phyloP scores from a whole-genome alignment of 768 basidiomycete species.

The Tricholoma saponaceum region DNA sequence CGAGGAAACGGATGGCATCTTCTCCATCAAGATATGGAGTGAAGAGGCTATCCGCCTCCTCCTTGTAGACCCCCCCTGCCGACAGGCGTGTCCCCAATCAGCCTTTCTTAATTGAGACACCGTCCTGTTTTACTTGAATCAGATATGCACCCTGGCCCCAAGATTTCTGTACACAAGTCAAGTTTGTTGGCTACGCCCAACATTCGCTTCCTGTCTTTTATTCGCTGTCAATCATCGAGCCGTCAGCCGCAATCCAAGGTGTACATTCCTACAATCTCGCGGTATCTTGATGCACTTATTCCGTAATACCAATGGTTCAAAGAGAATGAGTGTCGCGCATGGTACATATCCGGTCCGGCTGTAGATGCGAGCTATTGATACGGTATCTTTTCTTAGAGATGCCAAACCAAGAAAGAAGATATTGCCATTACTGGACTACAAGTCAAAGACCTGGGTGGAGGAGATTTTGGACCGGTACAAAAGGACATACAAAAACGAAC shows the following conservation, averaged over 20 bases:
- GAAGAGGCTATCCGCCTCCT: slow-evolving; percentile 10
- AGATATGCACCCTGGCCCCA: too few relatives aligned
- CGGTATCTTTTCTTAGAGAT: too few relatives aligned
- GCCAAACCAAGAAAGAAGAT: too few relatives aligned
- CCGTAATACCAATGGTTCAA: slow-evolving; percentile 8
- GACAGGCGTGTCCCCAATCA: too few relatives aligned
- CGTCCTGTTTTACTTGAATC: too few relatives aligned
- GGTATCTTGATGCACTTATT: slow-evolving; percentile 9
- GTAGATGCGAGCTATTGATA: neutral
- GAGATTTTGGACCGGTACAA: neutral
- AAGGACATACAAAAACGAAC: neutral
- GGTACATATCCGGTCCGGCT: slow-evolving; percentile 6
- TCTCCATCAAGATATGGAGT: slow-evolving; percentile 14
- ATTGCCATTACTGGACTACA: neutral
- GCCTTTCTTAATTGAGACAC: too few relatives aligned
- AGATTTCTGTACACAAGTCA: neutral
- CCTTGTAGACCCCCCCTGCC: too few relatives aligned
- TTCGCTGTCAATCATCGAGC: slow-evolving; percentile 9
- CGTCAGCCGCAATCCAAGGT: slow-evolving; percentile 5
- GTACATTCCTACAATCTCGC: neutral
- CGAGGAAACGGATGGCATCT: slow-evolving; percentile 11
- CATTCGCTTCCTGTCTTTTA: slow-evolving; percentile 11
- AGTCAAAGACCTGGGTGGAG: neutral
- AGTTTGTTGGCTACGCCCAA: slow-evolving; percentile 9
- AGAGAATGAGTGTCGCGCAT: slow-evolving; percentile 5